Evolutionary conservation across 352 stramenopile genomes (phyloP).

Genomic region (Peronospora farinosa): DNA sequence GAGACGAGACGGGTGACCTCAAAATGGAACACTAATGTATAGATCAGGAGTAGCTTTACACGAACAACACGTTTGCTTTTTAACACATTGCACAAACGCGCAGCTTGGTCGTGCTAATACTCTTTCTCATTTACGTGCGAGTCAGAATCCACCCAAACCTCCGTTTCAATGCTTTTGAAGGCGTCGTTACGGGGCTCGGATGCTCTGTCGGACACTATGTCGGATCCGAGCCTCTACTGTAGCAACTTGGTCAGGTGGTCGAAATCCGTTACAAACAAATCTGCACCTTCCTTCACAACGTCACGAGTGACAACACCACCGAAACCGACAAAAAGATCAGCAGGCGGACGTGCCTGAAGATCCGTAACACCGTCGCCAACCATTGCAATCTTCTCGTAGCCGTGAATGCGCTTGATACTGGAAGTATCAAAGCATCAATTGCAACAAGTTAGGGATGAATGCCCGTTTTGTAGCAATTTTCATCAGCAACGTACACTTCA

Average conservation of each 20-base stretch:
- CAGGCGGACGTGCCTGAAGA: constrained; percentile 94
- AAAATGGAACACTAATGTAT: constrained; percentile 50
- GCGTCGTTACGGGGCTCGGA: not conserved
- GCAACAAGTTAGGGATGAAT: constrained; percentile 11
- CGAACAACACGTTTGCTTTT: constrained; percentile 26
- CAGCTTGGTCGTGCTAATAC: constrained; percentile 16
- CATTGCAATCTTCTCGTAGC: constrained; percentile 95
- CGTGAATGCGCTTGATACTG: constrained; percentile 87
- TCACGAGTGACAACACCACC: constrained; percentile 93
- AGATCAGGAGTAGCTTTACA: constrained; percentile 32
- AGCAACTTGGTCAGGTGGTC: constrained; percentile 72
- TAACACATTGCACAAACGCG: constrained; percentile 13
- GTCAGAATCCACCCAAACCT: not conserved
- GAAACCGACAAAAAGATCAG: constrained; percentile 96
- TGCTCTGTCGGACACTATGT: not conserved
- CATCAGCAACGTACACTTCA: constrained; percentile 40
- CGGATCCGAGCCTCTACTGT: constrained; percentile 22
- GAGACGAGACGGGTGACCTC: constrained; percentile 32
- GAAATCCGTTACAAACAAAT: constrained; percentile 98
- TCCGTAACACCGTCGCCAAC: constrained; percentile 98
- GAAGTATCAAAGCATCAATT: not conserved
- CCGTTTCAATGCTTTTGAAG: not conserved
- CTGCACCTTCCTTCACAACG: constrained; percentile 89
- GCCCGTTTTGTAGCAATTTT: not conserved
- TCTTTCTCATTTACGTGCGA: not conserved